Evolutionary conservation across 148 eudicot genomes (phyloP), one percentile per base, ranked within the genome.

Genomic region (Cornus controversa): DNA sequence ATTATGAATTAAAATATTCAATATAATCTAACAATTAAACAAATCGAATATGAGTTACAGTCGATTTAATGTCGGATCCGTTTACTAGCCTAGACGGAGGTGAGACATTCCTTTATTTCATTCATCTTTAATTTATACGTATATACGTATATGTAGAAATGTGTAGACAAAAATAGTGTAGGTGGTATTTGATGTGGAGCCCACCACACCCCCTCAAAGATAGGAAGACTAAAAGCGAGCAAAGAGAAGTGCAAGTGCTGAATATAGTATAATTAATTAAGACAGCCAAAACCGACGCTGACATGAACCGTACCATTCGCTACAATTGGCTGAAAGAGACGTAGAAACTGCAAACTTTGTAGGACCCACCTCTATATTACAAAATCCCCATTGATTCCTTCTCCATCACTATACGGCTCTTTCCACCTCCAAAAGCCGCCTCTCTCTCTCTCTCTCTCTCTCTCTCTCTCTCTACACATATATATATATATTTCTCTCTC

Each of bases 401-500:
- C 14, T 6, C 28, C 26, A 53, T 69, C n/a, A 16, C 62, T 50
- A 31, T 9, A 15, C 73, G 74, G 24, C 82, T 80, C 78, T 78
- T 65, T 14, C 73, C 67, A 58, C 72, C 50, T 25, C 85, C 79
- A 78, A 78, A 74, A 74, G 81, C 66, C 74, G 54, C 66, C 64
- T 54, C 66, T 31, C 25, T 45, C 73, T 70, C 58, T 69, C 72
- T 69, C 72, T 70, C 72, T 70, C 54, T n/a, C n/a, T n/a, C n/a
- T n/a, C n/a, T n/a, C n/a, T n/a, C n/a, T n/a, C n/a, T n/a, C n/a
- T n/a, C 11, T 22, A 18, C 5, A 18, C 20, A 18, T 22, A 67
- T 28, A 54, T 34, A 60, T 4, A 9, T 4, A 40, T 4, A 36
- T 36, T 2, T 40, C 54, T 23, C 54, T 13, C 50, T 57, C 23